Conservation (phyloP, 1,139 yeast species). For the Geotrichum candidum region DNA sequence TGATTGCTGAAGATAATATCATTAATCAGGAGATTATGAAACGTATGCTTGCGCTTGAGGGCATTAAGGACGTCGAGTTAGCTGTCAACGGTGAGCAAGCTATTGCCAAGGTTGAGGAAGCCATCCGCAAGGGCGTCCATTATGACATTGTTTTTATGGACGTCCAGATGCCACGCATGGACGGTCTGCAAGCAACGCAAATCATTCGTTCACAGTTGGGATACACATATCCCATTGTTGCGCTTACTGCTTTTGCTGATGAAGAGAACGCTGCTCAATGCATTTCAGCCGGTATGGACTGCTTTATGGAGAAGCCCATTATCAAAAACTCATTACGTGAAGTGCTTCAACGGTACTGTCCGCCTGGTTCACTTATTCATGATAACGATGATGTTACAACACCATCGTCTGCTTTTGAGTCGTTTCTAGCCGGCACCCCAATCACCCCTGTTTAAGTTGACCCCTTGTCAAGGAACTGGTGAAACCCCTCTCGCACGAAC, state of each 20-base stretch:
- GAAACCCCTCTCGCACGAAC: background rate
- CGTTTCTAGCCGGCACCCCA: background rate
- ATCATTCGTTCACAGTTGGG: conserved; percentile 60
- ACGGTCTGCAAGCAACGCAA: conserved; percentile 78
- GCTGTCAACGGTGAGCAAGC: conserved; percentile 94
- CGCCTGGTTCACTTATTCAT: background rate
- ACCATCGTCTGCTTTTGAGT: background rate
- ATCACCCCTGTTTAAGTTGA: background rate
- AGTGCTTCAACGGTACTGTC: conserved; percentile 34
- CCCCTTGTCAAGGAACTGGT: background rate
- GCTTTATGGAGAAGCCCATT: conserved; percentile 2
- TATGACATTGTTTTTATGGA: conserved; percentile 89
- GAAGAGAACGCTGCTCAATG: background rate
- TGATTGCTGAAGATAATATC: conserved; percentile 91
- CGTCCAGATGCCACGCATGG: conserved; percentile 91
- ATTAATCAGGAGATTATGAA: conserved; percentile 89
- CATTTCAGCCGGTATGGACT: background rate
- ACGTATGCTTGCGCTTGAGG: conserved; percentile 62
- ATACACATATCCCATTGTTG: conserved; percentile 74
- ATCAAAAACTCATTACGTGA: conserved; percentile 56
- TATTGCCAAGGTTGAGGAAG: conserved; percentile 52
- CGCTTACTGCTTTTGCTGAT: conserved; percentile 83
- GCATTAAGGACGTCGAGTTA: conserved; percentile 41
- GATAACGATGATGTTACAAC: background rate
- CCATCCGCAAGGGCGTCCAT: conserved; percentile 37